Conservation (phyloP, 805 yeast species). For the Ogataea neopini region DNA sequence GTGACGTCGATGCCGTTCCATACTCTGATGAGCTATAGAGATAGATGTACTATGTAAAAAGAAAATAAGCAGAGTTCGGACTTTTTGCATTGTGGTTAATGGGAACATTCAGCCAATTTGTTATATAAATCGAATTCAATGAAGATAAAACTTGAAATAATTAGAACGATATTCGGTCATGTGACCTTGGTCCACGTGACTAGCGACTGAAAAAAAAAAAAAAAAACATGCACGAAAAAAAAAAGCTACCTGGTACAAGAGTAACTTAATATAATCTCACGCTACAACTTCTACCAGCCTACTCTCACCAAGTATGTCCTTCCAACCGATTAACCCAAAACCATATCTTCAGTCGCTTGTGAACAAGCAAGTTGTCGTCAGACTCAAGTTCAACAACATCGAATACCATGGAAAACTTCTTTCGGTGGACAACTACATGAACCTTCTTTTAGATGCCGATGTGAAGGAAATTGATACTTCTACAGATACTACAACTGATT, state of each 20-base stretch:
- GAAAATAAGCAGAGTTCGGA: slow-evolving; percentile 8
- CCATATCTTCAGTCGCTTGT: slow-evolving; percentile 82
- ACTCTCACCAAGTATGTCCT: slow-evolving; percentile 35
- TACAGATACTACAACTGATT: slow-evolving; percentile 35
- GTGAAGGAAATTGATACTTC: slow-evolving; percentile 45
- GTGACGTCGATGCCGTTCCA: slow-evolving; percentile 85
- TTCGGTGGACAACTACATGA: slow-evolving; percentile 92
- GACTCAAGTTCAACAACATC: slow-evolving; percentile 87
- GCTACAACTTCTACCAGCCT: not conserved
- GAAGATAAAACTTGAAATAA: not conserved
- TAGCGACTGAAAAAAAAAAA: not conserved
- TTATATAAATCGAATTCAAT: slow-evolving; percentile 1
- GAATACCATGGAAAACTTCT: slow-evolving; percentile 79
- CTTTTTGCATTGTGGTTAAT: not conserved
- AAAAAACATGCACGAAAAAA: not conserved
- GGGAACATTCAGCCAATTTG: not conserved
- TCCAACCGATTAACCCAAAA: slow-evolving; percentile 80
- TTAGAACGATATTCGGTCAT: not conserved
- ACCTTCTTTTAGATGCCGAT: slow-evolving; percentile 66
- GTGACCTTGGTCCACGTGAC: not conserved
- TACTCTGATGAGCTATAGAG: slow-evolving; percentile 81
- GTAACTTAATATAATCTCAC: not conserved
- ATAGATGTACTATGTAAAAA: slow-evolving; percentile 17
- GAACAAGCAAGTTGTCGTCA: slow-evolving; percentile 69
- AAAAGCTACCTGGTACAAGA: not conserved